Conservation (phyloP, 2,329 filamentous ascomycete species). For the Lecanicillium sp. region DNA sequence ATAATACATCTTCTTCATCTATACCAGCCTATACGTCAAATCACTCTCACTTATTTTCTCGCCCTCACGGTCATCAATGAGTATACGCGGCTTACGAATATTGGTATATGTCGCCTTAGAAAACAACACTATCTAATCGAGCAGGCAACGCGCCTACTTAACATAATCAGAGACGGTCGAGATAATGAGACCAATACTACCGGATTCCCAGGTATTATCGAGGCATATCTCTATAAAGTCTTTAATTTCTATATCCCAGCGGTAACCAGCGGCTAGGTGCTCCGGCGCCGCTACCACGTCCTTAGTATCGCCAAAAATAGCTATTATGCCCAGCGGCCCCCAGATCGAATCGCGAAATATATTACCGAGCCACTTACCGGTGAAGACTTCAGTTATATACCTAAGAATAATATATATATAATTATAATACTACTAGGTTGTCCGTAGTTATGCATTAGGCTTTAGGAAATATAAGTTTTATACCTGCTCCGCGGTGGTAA, state of each 20-base stretch:
- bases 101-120: conserved; percentile 21
- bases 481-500: not conserved
- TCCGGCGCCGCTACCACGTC: conserved; percentile 21
- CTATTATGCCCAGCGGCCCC: conserved; percentile 40
- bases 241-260: conserved; percentile 26
- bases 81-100: not conserved
- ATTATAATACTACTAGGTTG: not conserved
- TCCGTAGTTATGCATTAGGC: not conserved
- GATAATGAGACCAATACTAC: conserved; percentile 36
- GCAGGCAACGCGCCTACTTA: conserved; percentile 44
- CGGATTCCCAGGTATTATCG: conserved; percentile 22
- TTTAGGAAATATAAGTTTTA: not conserved
- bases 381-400: not conserved
- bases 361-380: not conserved
- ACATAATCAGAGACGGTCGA: conserved; percentile 44
- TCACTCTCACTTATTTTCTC: not conserved
- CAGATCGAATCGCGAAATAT: conserved; percentile 16
- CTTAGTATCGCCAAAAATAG: conserved; percentile 29
- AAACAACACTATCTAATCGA: conserved; percentile 26
- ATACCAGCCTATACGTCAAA: not conserved
- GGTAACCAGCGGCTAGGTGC: conserved; percentile 37
- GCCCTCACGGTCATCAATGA: not conserved
- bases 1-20: not conserved
- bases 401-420: not conserved
- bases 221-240: conserved; percentile 22